These are phyloP conservation scores for Schizothecium vesticola DNA, from an alignment of 495 filamentous ascomycete genomes.

Conservation along the genomic window DNA sequence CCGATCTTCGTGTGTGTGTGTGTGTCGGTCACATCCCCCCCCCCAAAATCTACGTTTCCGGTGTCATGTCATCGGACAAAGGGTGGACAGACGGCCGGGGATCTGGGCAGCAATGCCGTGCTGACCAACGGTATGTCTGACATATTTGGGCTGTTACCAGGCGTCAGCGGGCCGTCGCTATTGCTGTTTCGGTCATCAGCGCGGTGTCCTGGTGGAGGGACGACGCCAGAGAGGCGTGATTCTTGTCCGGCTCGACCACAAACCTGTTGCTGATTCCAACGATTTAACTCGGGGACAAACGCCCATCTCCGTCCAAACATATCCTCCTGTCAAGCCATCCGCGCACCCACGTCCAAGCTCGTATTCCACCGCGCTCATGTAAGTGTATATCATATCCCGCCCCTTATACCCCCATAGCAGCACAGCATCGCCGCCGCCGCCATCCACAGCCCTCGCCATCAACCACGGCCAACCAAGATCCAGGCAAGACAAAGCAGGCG, in stretches of 20 bases:
- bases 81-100: neutral
- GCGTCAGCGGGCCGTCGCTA: neutral
- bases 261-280: too few species aligned
- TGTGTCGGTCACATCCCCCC: neutral
- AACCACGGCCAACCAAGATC: neutral
- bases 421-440: neutral
- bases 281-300: neutral
- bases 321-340: neutral
- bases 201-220: neutral
- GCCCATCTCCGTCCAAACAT: neutral
- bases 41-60: too few species aligned
- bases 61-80: neutral
- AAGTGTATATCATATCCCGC: neutral
- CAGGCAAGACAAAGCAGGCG: neutral
- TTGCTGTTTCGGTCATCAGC: neutral
- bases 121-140: neutral
- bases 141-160: neutral
- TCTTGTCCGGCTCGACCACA: neutral
- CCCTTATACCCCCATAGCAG: neutral
- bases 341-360: neutral
- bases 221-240: neutral
- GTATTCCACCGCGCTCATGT: neutral
- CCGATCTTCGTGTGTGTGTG: neutral
- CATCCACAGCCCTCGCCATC: neutral
- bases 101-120: neutral